A percentile compares a stretch with the other conserved stretches of the same genome.
phyloP scores from a whole-genome alignment of 148 eudicot genomes.

The Rhododendron kiyosumense region DNA sequence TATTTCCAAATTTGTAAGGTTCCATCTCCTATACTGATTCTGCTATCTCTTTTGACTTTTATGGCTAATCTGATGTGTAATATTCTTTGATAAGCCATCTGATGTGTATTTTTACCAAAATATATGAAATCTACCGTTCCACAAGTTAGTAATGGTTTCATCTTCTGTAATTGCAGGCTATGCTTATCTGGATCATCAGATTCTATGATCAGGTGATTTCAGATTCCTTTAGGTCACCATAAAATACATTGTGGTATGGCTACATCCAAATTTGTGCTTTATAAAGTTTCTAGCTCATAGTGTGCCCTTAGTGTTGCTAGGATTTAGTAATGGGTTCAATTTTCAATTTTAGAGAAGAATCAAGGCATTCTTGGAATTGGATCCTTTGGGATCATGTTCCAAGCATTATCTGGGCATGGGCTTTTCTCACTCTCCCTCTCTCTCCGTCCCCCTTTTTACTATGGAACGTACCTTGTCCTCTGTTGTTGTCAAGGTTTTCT shows the following conservation, averaged over 20 bases:
- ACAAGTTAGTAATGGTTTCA: conserved; percentile 12
- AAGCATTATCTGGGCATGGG: background rate
- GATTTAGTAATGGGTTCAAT: background rate
- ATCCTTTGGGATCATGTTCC: background rate
- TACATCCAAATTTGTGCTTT: background rate
- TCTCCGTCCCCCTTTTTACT: background rate
- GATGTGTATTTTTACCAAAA: background rate
- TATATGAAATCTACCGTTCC: background rate
- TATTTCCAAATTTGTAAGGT: background rate
- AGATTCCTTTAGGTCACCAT: background rate
- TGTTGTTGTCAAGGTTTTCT: background rate
- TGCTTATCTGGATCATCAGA: conserved; percentile 99
- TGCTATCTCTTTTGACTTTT: background rate
- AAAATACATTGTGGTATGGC: background rate
- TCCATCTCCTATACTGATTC: background rate
- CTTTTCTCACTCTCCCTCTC: background rate
- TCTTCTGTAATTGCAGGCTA: conserved; percentile 49
- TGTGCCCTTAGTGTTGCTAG: conserved; percentile 1
- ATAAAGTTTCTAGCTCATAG: background rate
- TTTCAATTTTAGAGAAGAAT: background rate
- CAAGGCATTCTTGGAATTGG: background rate
- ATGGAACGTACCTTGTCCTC: background rate
- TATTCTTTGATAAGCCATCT: background rate
- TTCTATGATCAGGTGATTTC: conserved; percentile 79
- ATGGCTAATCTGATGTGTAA: background rate